Conservation (phyloP, 768 basidiomycete species). For the Clitopilus hobsonii region DNA sequence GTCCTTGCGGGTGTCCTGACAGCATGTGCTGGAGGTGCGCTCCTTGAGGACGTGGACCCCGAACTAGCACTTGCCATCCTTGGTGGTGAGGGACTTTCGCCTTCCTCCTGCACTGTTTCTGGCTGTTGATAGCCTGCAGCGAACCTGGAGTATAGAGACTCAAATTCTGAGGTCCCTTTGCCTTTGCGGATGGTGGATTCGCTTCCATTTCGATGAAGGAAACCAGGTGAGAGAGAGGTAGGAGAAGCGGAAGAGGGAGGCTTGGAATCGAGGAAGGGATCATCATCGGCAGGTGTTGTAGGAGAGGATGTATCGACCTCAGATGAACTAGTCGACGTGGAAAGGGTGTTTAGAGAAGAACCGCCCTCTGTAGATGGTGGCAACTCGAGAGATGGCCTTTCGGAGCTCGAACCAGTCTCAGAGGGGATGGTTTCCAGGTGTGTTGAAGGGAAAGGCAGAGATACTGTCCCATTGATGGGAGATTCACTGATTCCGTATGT, state of each 20-base stretch:
- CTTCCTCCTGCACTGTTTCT: constrained; percentile 52
- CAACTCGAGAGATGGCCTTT: constrained; percentile 14
- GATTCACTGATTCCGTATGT: constrained; percentile 29
- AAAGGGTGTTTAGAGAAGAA: constrained; percentile 52
- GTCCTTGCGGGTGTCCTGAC: constrained; percentile 90
- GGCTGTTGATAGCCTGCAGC: constrained; percentile 26
- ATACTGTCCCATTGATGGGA: constrained; percentile 26
- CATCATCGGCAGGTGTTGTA: constrained; percentile 53
- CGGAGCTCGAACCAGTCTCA: constrained; percentile 6
- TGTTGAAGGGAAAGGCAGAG: constrained; percentile 17
- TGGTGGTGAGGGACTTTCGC: constrained; percentile 21
- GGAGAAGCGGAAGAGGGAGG: constrained; percentile 8
- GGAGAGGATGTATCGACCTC: constrained; percentile 43
- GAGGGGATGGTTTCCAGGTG: constrained; percentile 23
- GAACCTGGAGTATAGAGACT: constrained; percentile 30
- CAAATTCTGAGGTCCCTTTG: constrained; percentile 24
- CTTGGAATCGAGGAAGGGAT: constrained; percentile 35
- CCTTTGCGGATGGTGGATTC: constrained; percentile 56
- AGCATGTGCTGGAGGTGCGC: constrained; percentile 56
- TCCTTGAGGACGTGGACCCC: not conserved
- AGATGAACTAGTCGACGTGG: constrained; percentile 38
- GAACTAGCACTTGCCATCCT: not conserved
- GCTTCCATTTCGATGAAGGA: constrained; percentile 48
- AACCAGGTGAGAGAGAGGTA: not conserved
- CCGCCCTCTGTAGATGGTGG: constrained; percentile 46